Evolutionary conservation across 2,329 filamentous ascomycete genomes (phyloP).

Genomic region (Cytospora schulzeri): DNA sequence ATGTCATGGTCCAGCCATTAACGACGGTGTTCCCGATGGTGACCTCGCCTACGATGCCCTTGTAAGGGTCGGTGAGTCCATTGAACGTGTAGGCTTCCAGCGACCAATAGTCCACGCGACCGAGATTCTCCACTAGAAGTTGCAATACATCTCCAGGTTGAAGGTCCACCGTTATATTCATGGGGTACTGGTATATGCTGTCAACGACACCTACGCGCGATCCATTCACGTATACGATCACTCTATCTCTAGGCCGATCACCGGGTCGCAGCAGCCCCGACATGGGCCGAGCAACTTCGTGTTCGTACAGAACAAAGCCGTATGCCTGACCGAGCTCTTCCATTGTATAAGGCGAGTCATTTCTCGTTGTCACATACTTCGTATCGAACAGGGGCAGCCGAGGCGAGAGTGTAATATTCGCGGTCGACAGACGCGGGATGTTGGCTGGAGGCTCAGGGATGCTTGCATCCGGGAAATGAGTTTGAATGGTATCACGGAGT

Average conservation of each 20-base stretch:
- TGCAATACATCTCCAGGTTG: constrained; percentile 43
- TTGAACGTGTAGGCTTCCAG: constrained; percentile 33
- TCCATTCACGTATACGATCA: constrained; percentile 51
- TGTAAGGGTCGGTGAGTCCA: constrained; percentile 46
- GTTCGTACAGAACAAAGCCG: constrained; percentile 48
- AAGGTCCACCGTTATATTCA: constrained; percentile 42
- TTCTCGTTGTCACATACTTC: constrained; percentile 32
- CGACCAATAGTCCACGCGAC: constrained; percentile 47
- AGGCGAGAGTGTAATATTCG: constrained; percentile 42
- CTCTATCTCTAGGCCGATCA: constrained; percentile 47
- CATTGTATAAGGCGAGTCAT: constrained; percentile 44
- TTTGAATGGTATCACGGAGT: constrained; percentile 43
- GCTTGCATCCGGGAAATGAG: constrained; percentile 40
- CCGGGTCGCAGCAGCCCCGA: constrained; percentile 43
- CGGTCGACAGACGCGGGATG: constrained; percentile 38
- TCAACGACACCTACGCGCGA: constrained; percentile 48
- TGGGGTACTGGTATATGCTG: constrained; percentile 41
- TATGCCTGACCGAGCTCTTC: constrained; percentile 48
- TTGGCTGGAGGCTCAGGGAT: constrained; percentile 42
- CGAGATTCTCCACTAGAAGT: constrained; percentile 54
- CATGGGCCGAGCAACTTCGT: constrained; percentile 33
- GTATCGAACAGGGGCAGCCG: constrained; percentile 42
- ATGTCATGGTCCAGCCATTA: constrained; percentile 13
- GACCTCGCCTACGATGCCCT: constrained; percentile 49
- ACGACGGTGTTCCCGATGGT: constrained; percentile 37